Conservation (phyloP, 2,329 filamentous ascomycete genomes). For the Trichoderma afroharzianum region DNA sequence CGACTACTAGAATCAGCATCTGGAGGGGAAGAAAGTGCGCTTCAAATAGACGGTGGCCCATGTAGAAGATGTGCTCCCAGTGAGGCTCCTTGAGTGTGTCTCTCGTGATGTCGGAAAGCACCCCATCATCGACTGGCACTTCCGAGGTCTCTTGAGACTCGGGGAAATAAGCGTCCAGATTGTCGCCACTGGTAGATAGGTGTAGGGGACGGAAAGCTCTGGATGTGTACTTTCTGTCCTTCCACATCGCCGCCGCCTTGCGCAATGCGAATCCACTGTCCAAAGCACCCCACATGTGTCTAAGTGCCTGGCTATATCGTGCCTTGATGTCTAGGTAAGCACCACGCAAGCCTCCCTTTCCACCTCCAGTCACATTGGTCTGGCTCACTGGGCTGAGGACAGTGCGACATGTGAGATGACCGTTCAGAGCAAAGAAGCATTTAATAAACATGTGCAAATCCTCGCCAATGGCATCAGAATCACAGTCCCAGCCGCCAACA, state of each 20-base stretch:
- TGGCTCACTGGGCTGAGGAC: conserved; percentile 68
- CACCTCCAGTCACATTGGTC: conserved; percentile 64
- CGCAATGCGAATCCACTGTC: conserved; percentile 64
- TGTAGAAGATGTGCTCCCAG: conserved; percentile 54
- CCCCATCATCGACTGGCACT: conserved; percentile 44
- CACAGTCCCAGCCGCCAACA: conserved; percentile 70
- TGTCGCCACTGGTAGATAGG: conserved; percentile 39
- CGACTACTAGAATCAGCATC: conserved; percentile 60
- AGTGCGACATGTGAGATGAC: conserved; percentile 61
- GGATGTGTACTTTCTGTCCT: conserved; percentile 53
- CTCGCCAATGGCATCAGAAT: conserved; percentile 68
- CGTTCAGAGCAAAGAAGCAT: conserved; percentile 71
- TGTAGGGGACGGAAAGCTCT: conserved; percentile 55
- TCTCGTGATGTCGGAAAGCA: conserved; percentile 53
- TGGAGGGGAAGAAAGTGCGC: conserved; percentile 70
- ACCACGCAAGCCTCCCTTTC: conserved; percentile 50
- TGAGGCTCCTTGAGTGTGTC: conserved; percentile 49
- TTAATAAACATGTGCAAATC: conserved; percentile 77
- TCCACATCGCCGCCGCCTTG: conserved; percentile 55
- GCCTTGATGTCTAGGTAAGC: conserved; percentile 57
- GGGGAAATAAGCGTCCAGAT: conserved; percentile 46
- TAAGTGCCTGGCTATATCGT: conserved; percentile 67
- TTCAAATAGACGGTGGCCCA: conserved; percentile 68
- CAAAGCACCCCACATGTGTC: conserved; percentile 73
- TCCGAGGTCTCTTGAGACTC: conserved; percentile 43